These are phyloP conservation scores for Suhomyces maxii DNA, from an alignment of 1,139 yeast genomes.

Conservation along the genomic window DNA sequence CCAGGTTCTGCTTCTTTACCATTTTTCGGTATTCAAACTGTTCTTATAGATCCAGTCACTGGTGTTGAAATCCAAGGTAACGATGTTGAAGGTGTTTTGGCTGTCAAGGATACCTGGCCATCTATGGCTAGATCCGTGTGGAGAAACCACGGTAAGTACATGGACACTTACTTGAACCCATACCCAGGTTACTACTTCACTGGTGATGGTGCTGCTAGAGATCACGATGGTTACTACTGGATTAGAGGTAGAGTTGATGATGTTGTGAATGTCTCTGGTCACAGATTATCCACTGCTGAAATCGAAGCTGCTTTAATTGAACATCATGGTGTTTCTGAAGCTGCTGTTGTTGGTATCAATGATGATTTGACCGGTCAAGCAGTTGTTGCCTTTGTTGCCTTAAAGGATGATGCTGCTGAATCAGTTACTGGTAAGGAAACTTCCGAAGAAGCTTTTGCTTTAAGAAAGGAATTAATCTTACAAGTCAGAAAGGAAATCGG, in stretches of 20 bases:
- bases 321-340: slow-evolving; percentile 79
- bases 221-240: slow-evolving; percentile 97
- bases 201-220: slow-evolving; percentile 99
- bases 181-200: slow-evolving; percentile 97
- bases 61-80: slow-evolving; percentile 84
- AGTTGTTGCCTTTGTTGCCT: slow-evolving; percentile 87
- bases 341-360: slow-evolving; percentile 92
- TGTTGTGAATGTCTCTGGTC: slow-evolving; percentile 97
- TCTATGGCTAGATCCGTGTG: slow-evolving; percentile 97
- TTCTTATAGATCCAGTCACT: slow-evolving; percentile 86
- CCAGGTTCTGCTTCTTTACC: slow-evolving; percentile 98
- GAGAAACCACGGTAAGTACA: slow-evolving; percentile 84
- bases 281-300: slow-evolving; percentile 95
- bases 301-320: slow-evolving; percentile 90
- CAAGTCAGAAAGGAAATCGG: slow-evolving; percentile 94
- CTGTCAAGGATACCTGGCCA: slow-evolving; percentile 91
- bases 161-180: slow-evolving; percentile 93
- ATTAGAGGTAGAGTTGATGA: slow-evolving; percentile 98
- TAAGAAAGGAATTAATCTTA: slow-evolving; percentile 80
- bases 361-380: slow-evolving; percentile 99
- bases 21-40: slow-evolving; percentile 90
- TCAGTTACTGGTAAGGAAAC: slow-evolving; percentile 46
- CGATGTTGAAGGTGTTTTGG: slow-evolving; percentile 95
- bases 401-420: slow-evolving; percentile 57
- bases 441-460: slow-evolving; percentile 51